phyloP scores from a whole-genome alignment of 73 alveolate species.

The Paramecium tetraurelia region DNA sequence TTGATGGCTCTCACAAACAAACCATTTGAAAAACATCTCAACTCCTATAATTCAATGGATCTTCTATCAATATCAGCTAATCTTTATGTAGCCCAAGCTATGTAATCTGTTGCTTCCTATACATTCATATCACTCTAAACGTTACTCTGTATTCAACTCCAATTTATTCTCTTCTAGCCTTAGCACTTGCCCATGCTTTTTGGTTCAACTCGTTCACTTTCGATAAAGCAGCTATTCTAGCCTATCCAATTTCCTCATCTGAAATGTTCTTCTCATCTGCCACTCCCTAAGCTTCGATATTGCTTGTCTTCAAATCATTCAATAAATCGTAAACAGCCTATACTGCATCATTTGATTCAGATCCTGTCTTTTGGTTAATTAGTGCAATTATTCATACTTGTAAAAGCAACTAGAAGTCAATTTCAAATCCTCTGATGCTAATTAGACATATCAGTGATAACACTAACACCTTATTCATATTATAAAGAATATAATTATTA shows the following conservation, averaged over 20 bases:
- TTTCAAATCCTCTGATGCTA: background rate
- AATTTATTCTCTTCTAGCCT: slow-evolving; percentile 1
- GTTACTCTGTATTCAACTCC: slow-evolving; percentile 27
- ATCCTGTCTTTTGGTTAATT: background rate
- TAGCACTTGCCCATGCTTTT: slow-evolving; percentile 29
- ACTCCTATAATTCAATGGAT: background rate
- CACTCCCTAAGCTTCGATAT: background rate
- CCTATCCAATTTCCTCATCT: background rate
- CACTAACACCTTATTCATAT: background rate
- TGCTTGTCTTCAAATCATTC: slow-evolving; percentile 32
- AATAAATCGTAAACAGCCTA: background rate
- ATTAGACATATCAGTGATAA: background rate
- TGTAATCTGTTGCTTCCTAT: slow-evolving; percentile 5
- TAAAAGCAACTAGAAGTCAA: no score
- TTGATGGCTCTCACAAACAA: background rate
- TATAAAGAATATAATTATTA: no score
- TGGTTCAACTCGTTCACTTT: background rate
- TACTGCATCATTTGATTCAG: slow-evolving; percentile 30
- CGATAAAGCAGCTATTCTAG: background rate
- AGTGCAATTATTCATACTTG: no score
- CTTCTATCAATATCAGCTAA: slow-evolving; percentile 39
- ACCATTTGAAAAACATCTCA: slow-evolving; percentile 29
- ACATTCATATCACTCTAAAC: background rate
- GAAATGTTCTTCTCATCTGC: slow-evolving; percentile 29
- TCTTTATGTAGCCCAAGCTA: slow-evolving; percentile 2